Evolutionary conservation across 306 rosid species (phyloP).

Genomic region (Corylus heterophylla): DNA sequence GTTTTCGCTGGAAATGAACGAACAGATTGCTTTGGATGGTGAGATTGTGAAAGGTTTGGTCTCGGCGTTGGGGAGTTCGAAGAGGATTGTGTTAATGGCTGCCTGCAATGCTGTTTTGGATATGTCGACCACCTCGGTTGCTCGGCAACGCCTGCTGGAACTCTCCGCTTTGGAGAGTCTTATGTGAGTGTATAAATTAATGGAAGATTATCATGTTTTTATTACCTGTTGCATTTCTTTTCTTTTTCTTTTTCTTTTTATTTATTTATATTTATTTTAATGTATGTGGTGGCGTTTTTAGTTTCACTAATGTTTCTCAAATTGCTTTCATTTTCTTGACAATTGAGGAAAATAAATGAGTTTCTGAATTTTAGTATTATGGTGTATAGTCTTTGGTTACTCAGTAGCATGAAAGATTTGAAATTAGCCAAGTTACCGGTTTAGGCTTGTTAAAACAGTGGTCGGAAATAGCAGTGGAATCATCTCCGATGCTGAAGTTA

Average conservation of each 20-base stretch:
- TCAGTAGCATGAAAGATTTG: neutral
- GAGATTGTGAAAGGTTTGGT: constrained; percentile 48
- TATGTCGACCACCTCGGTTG: constrained; percentile 51
- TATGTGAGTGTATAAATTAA: constrained; percentile 46
- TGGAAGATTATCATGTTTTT: neutral
- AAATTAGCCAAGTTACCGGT: neutral
- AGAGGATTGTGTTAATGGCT: constrained; percentile 40
- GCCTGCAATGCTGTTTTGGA: constrained; percentile 77
- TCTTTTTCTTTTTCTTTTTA: neutral
- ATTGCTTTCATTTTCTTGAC: neutral
- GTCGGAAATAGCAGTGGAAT: no score
- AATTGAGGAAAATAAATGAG: neutral
- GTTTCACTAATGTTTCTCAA: neutral
- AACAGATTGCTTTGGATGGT: constrained; percentile 53
- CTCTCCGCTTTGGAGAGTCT: constrained; percentile 49
- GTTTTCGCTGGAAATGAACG: constrained; percentile 52
- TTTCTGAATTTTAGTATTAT: neutral
- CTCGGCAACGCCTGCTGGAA: constrained; percentile 44
- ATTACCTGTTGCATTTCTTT: neutral
- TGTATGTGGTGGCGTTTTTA: neutral
- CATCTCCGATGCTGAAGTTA: no score
- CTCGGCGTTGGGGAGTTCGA: constrained; percentile 36
- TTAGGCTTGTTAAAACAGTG: neutral
- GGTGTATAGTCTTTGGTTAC: neutral
- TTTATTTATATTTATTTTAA: neutral